These are phyloP conservation scores for Colletotrichum somersetense DNA, from an alignment of 2,329 filamentous ascomycete genomes.

Conservation along the genomic window DNA sequence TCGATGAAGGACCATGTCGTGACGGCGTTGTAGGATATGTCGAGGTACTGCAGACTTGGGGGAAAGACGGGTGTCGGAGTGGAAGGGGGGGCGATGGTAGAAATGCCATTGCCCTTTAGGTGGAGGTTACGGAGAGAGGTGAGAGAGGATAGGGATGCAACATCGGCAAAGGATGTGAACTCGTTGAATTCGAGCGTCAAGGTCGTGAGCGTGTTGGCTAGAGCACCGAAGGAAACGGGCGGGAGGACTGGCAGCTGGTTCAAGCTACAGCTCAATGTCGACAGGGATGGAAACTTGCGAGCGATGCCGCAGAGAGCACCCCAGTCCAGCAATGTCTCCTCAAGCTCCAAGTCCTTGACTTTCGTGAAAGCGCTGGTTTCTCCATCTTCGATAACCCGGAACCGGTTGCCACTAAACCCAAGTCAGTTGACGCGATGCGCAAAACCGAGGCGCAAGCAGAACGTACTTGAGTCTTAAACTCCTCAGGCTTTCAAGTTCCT, in stretches of 20 bases:
- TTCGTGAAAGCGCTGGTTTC: conserved; percentile 57
- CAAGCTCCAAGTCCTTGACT: conserved; percentile 72
- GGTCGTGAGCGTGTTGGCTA: conserved; percentile 68
- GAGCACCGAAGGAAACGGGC: conserved; percentile 51
- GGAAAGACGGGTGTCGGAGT: conserved; percentile 63
- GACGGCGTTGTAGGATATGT: conserved; percentile 80
- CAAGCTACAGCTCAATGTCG: conserved; percentile 64
- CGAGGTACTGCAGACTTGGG: conserved; percentile 71
- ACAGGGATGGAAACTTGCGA: conserved; percentile 65
- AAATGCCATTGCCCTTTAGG: conserved; percentile 83
- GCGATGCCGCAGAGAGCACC: conserved; percentile 69
- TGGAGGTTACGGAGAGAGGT: conserved; percentile 69
- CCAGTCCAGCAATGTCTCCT: conserved; percentile 77
- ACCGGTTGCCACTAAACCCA: conserved; percentile 77
- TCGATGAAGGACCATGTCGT: conserved; percentile 81
- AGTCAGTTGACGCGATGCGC: conserved; percentile 39
- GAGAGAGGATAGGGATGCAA: conserved; percentile 66
- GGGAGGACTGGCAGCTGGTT: conserved; percentile 70
- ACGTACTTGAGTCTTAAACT: conserved; percentile 79
- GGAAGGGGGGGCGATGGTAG: conserved; percentile 51
- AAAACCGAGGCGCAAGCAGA: conserved; percentile 20
- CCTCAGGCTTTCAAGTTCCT: conserved; percentile 74
- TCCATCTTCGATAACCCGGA: conserved; percentile 57
- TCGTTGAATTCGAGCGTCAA: conserved; percentile 80
- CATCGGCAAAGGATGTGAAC: conserved; percentile 69